phyloP scores from a whole-genome alignment of 768 basidiomycete genomes.

The Psilocybe azurescens region DNA sequence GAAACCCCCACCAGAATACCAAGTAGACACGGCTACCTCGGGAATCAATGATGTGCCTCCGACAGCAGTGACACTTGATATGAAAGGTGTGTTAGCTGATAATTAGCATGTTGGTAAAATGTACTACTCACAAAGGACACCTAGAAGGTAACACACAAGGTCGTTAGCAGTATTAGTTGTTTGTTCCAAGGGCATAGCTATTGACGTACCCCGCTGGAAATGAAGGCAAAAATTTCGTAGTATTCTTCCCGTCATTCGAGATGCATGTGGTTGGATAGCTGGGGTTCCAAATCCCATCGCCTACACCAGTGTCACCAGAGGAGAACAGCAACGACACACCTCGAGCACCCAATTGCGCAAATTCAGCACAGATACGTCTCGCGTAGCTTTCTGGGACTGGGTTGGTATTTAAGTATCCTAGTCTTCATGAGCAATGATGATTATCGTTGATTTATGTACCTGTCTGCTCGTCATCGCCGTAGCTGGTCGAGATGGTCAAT shows the following conservation, averaged over 20 bases:
- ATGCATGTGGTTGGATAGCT: slow-evolving; percentile 53
- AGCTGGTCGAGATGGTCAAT: slow-evolving; percentile 72
- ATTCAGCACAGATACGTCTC: slow-evolving; percentile 55
- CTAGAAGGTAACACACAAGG: slow-evolving; percentile 19
- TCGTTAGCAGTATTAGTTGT: not conserved
- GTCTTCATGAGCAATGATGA: not conserved
- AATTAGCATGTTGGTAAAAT: not conserved
- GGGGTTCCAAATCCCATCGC: slow-evolving; percentile 61
- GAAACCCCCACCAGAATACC: slow-evolving; percentile 78
- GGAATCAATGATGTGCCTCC: slow-evolving; percentile 68
- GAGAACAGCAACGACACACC: slow-evolving; percentile 72
- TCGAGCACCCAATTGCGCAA: slow-evolving; percentile 70
- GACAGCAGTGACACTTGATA: slow-evolving; percentile 67
- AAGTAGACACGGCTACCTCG: slow-evolving; percentile 53
- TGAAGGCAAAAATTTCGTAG: slow-evolving; percentile 54
- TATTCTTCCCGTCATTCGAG: slow-evolving; percentile 64
- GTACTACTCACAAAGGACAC: slow-evolving; percentile 53
- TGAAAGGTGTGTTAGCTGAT: not conserved
- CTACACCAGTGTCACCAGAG: slow-evolving; percentile 76
- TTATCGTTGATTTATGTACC: slow-evolving; percentile 37
- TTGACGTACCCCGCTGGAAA: slow-evolving; percentile 58
- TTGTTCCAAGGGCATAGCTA: not conserved
- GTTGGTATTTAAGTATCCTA: not conserved
- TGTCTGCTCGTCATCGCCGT: slow-evolving; percentile 76
- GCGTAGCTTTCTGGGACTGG: slow-evolving; percentile 63